phyloP scores from a whole-genome alignment of 1,284 basidiomycete genomes.

The Irpex sp. region DNA sequence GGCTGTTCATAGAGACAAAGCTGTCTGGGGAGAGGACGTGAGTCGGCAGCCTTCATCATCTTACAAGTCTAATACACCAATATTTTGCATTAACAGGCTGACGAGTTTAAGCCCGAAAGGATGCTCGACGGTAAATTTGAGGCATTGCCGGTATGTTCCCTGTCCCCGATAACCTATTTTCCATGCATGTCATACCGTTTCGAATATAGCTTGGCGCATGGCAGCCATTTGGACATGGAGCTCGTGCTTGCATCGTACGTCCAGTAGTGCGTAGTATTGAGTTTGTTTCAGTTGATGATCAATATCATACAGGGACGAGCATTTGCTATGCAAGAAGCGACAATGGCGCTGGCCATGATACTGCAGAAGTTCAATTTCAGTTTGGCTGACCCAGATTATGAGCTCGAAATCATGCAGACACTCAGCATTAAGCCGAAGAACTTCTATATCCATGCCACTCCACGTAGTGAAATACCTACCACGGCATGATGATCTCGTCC shows the following conservation, averaged over 20 bases:
- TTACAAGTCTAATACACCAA: too few relatives aligned
- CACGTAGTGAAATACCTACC: slow-evolving; percentile 21
- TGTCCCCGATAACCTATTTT: too few relatives aligned
- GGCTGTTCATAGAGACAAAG: slow-evolving; percentile 38
- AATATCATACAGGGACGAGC: slow-evolving; percentile 31
- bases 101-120: slow-evolving; percentile 42
- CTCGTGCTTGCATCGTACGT: slow-evolving; percentile 36
- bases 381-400: slow-evolving; percentile 39
- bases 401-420: slow-evolving; percentile 41
- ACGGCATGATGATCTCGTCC: not conserved
- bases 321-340: slow-evolving; percentile 47
- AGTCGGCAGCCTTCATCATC: slow-evolving; percentile 14
- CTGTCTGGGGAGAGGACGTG: slow-evolving; percentile 49
- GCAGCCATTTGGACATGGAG: slow-evolving; percentile 43
- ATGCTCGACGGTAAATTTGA: slow-evolving; percentile 46
- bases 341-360: slow-evolving; percentile 37
- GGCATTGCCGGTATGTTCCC: slow-evolving; percentile 32
- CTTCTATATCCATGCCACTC: slow-evolving; percentile 38
- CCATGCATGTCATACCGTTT: not conserved
- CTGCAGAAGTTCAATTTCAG: slow-evolving; percentile 44
- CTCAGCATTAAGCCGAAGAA: slow-evolving; percentile 46
- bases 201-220: slow-evolving; percentile 36
- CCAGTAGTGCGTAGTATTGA: slow-evolving; percentile 4
- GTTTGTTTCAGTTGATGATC: not conserved
- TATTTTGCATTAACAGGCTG: slow-evolving; percentile 18